These are phyloP conservation scores for Stereum hirsutum DNA, from an alignment of 1,284 basidiomycete genomes.

Conservation along the genomic window DNA sequence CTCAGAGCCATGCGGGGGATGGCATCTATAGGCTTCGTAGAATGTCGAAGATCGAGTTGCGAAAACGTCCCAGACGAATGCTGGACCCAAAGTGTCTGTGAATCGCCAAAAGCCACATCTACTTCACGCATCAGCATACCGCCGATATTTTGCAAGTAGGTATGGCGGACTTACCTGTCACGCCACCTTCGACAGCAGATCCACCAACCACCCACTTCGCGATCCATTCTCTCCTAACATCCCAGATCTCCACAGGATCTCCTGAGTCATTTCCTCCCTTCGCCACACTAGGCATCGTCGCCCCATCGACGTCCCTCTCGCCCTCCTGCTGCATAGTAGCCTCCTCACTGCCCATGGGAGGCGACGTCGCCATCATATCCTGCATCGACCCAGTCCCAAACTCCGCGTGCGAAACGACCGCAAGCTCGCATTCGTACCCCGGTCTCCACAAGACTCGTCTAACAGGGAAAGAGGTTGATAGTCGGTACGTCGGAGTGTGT, in stretches of 20 bases:
- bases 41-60: slow-evolving; percentile 66
- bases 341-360: not conserved
- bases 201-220: slow-evolving; percentile 74
- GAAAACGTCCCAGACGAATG: slow-evolving; percentile 75
- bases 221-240: slow-evolving; percentile 73
- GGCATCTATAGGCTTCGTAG: slow-evolving; percentile 56
- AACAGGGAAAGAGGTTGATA: slow-evolving; percentile 72
- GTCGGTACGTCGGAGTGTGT: slow-evolving; percentile 56
- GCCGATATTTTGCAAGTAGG: no score
- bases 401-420: slow-evolving; percentile 60
- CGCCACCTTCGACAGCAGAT: slow-evolving; percentile 54
- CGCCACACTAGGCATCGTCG: no score
- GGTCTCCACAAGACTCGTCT: slow-evolving; percentile 76
- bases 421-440: slow-evolving; percentile 72
- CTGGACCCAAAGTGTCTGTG: slow-evolving; percentile 68
- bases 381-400: slow-evolving; percentile 26
- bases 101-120: slow-evolving; percentile 67
- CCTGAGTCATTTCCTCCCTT: slow-evolving; percentile 26
- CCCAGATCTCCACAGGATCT: slow-evolving; percentile 80
- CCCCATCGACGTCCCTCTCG: slow-evolving; percentile 9
- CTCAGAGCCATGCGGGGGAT: slow-evolving; percentile 58
- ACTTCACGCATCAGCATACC: no score
- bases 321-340: not conserved
- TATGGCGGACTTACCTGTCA: slow-evolving; percentile 43
- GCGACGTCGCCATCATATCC: slow-evolving; percentile 6